Evolutionary conservation across 2,329 filamentous ascomycete species (phyloP).

Genomic region (Elsinoe fawcettii): DNA sequence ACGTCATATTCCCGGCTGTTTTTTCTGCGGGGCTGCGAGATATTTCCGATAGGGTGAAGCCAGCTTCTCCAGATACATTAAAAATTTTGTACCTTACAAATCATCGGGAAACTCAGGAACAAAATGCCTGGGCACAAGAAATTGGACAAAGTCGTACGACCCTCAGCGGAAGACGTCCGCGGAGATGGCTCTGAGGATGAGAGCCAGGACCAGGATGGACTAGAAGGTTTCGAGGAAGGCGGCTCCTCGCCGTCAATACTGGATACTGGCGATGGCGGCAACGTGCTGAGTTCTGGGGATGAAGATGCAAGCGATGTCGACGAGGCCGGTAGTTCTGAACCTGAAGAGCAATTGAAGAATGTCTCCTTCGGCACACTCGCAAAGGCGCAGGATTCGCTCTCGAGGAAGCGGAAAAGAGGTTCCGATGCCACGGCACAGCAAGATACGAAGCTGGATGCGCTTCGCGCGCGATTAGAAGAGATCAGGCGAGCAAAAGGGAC

Average conservation of each 20-base stretch:
- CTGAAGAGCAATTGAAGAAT: constrained; percentile 42
- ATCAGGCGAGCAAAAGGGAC: constrained; percentile 28
- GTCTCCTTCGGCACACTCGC: constrained; percentile 88
- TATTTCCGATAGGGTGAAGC: background rate
- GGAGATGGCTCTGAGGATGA: constrained; percentile 18
- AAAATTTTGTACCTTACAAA: background rate
- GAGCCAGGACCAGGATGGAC: constrained; percentile 17
- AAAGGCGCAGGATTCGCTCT: constrained; percentile 68
- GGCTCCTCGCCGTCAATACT: constrained; percentile 34
- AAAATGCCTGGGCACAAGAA: constrained; percentile 4
- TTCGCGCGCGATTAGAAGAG: constrained; percentile 38
- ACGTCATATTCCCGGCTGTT: background rate
- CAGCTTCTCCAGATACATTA: background rate
- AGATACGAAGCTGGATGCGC: constrained; percentile 40
- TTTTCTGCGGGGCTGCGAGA: constrained; percentile 3
- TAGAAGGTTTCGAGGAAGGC: constrained; percentile 31
- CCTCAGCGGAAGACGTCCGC: constrained; percentile 15
- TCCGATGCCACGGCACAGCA: constrained; percentile 32
- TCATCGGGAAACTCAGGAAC: constrained; percentile 9
- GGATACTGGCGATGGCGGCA: constrained; percentile 30
- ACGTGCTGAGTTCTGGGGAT: constrained; percentile 16
- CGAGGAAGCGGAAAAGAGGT: constrained; percentile 31
- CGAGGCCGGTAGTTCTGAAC: constrained; percentile 29
- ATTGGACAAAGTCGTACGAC: background rate
- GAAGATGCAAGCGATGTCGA: constrained; percentile 26